These are phyloP conservation scores for Taphrina flavorubra DNA, from an alignment of 1,139 yeast genomes.

Conservation along the genomic window DNA sequence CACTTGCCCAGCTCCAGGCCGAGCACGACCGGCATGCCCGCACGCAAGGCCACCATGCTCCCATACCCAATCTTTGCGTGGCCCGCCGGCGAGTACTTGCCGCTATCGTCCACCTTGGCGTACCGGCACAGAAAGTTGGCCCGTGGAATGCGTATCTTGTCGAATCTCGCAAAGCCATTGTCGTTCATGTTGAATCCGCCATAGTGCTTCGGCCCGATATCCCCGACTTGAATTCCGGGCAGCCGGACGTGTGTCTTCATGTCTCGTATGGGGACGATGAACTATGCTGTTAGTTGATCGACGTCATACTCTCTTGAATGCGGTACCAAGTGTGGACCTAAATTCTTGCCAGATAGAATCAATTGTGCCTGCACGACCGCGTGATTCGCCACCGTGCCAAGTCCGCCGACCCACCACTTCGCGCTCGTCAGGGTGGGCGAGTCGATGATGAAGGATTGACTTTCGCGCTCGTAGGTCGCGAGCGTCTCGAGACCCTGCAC, in stretches of 20 bases:
- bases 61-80: slow-evolving; percentile 85
- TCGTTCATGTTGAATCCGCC: slow-evolving; percentile 62
- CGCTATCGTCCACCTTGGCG: slow-evolving; percentile 72
- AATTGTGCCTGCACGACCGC: slow-evolving; percentile 80
- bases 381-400: slow-evolving; percentile 92
- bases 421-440: slow-evolving; percentile 92
- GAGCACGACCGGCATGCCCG: slow-evolving; percentile 84
- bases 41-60: slow-evolving; percentile 87
- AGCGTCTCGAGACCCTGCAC: slow-evolving; percentile 91
- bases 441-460: slow-evolving; percentile 72
- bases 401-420: slow-evolving; percentile 99
- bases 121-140: slow-evolving; percentile 81
- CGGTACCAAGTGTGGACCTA: slow-evolving; percentile 68
- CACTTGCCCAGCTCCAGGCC: slow-evolving; percentile 80
- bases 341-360: slow-evolving; percentile 68
- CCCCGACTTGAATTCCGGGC: slow-evolving; percentile 85
- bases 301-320: neutral
- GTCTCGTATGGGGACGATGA: slow-evolving; percentile 87
- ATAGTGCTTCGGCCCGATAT: slow-evolving; percentile 76
- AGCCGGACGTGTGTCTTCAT: slow-evolving; percentile 62
- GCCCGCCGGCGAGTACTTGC: slow-evolving; percentile 70
- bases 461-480: slow-evolving; percentile 71
- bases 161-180: slow-evolving; percentile 92
- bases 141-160: slow-evolving; percentile 76
- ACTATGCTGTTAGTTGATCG: slow-evolving; percentile 51